These are phyloP conservation scores for Hymenoscyphus fructigenus DNA, from an alignment of 2,329 filamentous ascomycete species.

Conservation along the genomic window DNA sequence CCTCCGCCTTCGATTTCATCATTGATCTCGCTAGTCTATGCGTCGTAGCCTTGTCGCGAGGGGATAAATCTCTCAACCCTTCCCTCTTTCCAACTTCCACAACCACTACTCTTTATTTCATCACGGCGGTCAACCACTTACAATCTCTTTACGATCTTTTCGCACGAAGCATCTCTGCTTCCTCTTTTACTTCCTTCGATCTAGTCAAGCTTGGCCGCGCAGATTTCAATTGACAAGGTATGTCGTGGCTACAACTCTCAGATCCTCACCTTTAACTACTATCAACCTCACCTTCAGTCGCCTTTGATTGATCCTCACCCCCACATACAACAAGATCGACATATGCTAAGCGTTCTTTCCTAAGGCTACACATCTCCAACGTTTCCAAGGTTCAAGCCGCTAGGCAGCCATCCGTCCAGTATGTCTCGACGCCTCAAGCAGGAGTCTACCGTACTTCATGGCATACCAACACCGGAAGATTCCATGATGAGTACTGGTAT, in stretches of 20 bases:
- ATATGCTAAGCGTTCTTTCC: background rate
- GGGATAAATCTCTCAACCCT: background rate
- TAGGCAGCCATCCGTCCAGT: background rate
- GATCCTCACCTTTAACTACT: background rate
- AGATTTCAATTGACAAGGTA: background rate
- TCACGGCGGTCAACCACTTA: no score
- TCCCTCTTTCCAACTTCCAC: no score
- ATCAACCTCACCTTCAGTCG: background rate
- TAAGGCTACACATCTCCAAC: background rate
- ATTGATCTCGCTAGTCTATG: background rate
- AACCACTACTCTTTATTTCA: background rate
- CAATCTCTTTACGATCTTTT: no score
- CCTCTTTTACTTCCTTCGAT: background rate
- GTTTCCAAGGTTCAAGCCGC: background rate
- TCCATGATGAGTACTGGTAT: no score
- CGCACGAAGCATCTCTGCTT: background rate
- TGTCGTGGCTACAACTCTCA: background rate
- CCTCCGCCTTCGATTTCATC: no score
- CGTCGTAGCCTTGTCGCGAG: background rate
- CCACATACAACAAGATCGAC: background rate
- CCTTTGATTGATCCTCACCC: background rate
- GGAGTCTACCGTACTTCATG: conserved; percentile 18
- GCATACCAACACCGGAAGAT: no score
- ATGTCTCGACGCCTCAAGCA: conserved; percentile 13
- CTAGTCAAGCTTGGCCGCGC: background rate